A percentile compares a stretch with the other conserved stretches of the same genome.
phyloP scores from a whole-genome alignment of 2,329 filamentous ascomycete species.

The Botrytis medusae region DNA sequence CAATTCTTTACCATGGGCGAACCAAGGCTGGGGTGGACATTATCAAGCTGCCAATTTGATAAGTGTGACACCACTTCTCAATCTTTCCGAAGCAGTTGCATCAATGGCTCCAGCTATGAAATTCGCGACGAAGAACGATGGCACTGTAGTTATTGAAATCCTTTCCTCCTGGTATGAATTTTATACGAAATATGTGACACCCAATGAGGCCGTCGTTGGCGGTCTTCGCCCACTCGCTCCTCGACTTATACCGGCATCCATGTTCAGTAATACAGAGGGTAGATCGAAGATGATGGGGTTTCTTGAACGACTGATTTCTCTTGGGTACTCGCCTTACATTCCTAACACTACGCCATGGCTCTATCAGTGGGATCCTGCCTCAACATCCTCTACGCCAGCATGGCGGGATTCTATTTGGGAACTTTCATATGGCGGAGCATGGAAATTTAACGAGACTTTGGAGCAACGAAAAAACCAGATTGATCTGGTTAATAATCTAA shows the following conservation, averaged over 20 bases:
- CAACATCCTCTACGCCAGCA: slow-evolving; percentile 28
- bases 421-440: slow-evolving; percentile 16
- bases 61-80: slow-evolving; percentile 26
- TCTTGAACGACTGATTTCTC: slow-evolving; percentile 20
- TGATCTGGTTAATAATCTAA: slow-evolving; percentile 6
- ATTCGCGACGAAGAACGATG: slow-evolving; percentile 23
- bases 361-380: slow-evolving; percentile 22
- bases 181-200: slow-evolving; percentile 25
- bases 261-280: slow-evolving; percentile 20
- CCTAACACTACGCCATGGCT: slow-evolving; percentile 26
- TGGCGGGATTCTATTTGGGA: slow-evolving; percentile 27
- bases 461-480: slow-evolving; percentile 12
- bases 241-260: slow-evolving; percentile 24
- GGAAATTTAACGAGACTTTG: slow-evolving; percentile 23
- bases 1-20: slow-evolving; percentile 27
- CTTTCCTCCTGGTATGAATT: slow-evolving; percentile 26
- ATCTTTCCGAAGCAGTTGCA: slow-evolving; percentile 22
- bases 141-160: slow-evolving; percentile 21
- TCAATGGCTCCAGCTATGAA: slow-evolving; percentile 24
- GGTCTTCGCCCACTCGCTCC: slow-evolving; percentile 17
- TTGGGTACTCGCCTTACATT: slow-evolving; percentile 25
- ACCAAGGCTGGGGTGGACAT: slow-evolving; percentile 31
- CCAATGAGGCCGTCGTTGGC: slow-evolving; percentile 23
- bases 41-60: slow-evolving; percentile 23
- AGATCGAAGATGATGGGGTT: slow-evolving; percentile 21